phyloP scores from a whole-genome alignment of 83 land plant species.

The Thuja plicata region DNA sequence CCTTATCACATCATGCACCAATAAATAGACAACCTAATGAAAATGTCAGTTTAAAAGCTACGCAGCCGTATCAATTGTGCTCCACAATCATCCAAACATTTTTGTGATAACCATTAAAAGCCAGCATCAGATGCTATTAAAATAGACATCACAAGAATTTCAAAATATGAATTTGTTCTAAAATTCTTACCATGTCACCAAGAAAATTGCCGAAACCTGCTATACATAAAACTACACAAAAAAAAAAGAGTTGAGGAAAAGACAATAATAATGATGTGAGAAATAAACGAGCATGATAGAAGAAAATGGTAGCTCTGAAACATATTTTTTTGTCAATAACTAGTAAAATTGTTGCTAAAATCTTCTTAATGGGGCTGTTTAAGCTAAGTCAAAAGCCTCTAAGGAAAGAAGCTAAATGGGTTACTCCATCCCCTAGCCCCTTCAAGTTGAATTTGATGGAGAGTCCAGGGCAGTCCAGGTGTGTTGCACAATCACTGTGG shows the following conservation, averaged over 20 bases:
- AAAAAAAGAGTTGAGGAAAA: slow-evolving; percentile 41
- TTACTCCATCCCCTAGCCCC: too few relatives aligned
- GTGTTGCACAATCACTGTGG: too few relatives aligned
- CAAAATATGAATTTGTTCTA: slow-evolving; percentile 1
- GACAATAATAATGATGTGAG: not conserved
- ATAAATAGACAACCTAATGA: not conserved
- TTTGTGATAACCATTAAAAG: not conserved
- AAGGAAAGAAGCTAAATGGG: too few relatives aligned
- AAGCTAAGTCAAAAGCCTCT: too few relatives aligned
- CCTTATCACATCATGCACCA: not conserved
- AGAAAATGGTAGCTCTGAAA: not conserved
- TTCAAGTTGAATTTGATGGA: too few relatives aligned
- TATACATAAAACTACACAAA: slow-evolving; percentile 76
- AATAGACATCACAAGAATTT: not conserved
- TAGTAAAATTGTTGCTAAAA: not conserved
- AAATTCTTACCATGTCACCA: slow-evolving; percentile 87
- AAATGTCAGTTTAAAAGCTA: not conserved
- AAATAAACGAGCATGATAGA: not conserved
- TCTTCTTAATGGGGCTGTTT: too few relatives aligned
- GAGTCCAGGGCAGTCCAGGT: too few relatives aligned
- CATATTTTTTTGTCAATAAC: not conserved
- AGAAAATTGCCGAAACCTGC: slow-evolving; percentile 99
- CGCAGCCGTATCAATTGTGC: not conserved
- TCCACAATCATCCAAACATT: not conserved
- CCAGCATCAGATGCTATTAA: not conserved